Evolutionary conservation across 805 yeast genomes (phyloP).

Genomic region (Nakazawaea wyomingensis): DNA sequence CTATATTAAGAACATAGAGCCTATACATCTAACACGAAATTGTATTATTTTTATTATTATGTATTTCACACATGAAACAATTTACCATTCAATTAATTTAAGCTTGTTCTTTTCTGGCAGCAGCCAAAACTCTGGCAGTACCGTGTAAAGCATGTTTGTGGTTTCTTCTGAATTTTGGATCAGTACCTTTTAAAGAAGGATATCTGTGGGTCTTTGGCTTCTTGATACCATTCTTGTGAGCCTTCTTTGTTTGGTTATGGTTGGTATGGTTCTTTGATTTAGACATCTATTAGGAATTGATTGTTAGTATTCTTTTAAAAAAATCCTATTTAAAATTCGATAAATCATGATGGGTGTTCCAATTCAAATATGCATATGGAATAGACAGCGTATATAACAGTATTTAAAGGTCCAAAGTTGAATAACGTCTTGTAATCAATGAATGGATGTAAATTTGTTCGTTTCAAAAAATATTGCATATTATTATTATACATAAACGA

Average conservation of each 20-base stretch:
- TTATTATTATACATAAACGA: too few relatives aligned
- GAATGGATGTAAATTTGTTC: too few relatives aligned
- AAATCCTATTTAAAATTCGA: not conserved
- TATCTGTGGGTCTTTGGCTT: slow-evolving; percentile 98
- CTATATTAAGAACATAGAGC: not conserved
- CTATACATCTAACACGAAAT: not conserved
- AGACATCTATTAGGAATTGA: slow-evolving; percentile 61
- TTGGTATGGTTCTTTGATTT: slow-evolving; percentile 99
- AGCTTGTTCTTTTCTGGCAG: slow-evolving; percentile 35
- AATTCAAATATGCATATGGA: too few relatives aligned
- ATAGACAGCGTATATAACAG: too few relatives aligned
- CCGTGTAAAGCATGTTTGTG: slow-evolving; percentile 99
- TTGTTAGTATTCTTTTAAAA: slow-evolving; percentile 13
- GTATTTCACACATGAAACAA: slow-evolving; percentile 2
- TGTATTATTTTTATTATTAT: too few relatives aligned
- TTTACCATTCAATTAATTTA: slow-evolving; percentile 13
- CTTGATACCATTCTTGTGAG: slow-evolving; percentile 99
- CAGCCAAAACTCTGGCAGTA: slow-evolving; percentile 90
- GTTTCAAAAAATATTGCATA: too few relatives aligned
- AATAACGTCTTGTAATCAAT: too few relatives aligned
- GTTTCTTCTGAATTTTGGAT: slow-evolving; percentile 99
- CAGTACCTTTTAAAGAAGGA: slow-evolving; percentile 98
- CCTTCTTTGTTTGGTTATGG: slow-evolving; percentile 99
- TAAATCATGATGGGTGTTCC: not conserved
- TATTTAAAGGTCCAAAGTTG: too few relatives aligned